phyloP scores from a whole-genome alignment of 495 filamentous ascomycete species.

The Penicillium desertorum region DNA sequence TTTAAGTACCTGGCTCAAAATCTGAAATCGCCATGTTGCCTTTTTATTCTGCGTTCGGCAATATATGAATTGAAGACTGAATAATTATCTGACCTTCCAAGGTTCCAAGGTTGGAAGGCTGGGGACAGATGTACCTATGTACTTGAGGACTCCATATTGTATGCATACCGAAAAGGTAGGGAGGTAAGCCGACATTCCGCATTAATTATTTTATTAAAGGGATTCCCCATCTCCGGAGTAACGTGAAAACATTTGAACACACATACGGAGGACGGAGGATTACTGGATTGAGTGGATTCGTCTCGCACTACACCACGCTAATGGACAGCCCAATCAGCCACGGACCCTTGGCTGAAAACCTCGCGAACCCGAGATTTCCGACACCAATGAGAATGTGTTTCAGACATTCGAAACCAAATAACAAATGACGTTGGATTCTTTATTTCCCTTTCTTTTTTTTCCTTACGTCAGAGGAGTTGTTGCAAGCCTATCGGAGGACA shows the following conservation, averaged over 20 bases:
- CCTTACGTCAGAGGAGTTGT: conserved; percentile 3
- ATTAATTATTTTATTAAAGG: too few species aligned
- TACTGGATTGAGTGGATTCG: conserved; percentile 1
- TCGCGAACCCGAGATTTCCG: not conserved
- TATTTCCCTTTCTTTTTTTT: not conserved
- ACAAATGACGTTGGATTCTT: conserved; percentile 2
- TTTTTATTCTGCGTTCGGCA: not conserved
- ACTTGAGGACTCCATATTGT: too few species aligned
- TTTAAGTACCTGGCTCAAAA: not conserved
- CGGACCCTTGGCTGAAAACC: conserved; percentile 5
- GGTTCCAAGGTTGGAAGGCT: too few species aligned
- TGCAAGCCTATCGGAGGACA: not conserved
- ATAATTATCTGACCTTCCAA: too few species aligned
- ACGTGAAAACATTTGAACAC: too few species aligned
- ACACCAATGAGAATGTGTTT: conserved; percentile 3
- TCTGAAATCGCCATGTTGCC: not conserved
- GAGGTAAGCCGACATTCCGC: too few species aligned
- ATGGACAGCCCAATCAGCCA: conserved; percentile 5
- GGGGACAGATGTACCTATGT: too few species aligned
- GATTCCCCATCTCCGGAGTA: too few species aligned
- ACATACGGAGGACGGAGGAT: too few species aligned
- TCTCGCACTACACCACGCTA: conserved; percentile 6
- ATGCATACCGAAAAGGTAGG: too few species aligned
- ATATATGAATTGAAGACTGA: too few species aligned
- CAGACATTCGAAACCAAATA: not conserved